Conservation (phyloP, 163 green algal species). For the Scenedesmus sp. region DNA sequence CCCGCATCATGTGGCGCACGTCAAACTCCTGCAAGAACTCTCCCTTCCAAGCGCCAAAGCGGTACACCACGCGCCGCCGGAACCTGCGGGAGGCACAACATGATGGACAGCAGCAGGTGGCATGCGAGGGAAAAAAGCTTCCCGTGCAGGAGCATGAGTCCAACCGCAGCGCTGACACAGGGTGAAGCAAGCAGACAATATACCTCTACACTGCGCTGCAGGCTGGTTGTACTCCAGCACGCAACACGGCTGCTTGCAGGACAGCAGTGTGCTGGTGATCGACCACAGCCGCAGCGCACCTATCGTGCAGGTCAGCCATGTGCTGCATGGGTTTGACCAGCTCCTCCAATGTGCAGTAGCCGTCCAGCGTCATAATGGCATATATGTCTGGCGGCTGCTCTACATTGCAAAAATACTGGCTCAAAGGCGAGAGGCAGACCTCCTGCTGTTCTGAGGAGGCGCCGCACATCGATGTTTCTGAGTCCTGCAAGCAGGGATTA, state of each 20-base stretch:
- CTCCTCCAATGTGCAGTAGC: conserved; percentile 39
- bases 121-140: background rate
- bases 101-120: background rate
- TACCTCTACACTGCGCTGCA: background rate
- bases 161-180: no score
- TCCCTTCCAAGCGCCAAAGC: conserved; percentile 22
- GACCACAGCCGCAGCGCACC: background rate
- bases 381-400: conserved; percentile 51
- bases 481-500: background rate
- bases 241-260: background rate
- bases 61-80: conserved; percentile 19
- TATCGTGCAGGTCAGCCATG: conserved; percentile 52
- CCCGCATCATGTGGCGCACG: conserved; percentile 30
- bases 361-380: conserved; percentile 33
- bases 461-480: background rate
- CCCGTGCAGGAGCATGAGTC: background rate
- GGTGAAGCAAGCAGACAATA: no score
- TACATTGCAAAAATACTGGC: conserved; percentile 40
- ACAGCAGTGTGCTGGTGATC: background rate
- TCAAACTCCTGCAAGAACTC: conserved; percentile 54
- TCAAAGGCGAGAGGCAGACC: conserved; percentile 15
- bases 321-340: conserved; percentile 42
- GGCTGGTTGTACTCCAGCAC: no score
- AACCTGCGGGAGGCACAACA: background rate
- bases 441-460: background rate